phyloP scores from a whole-genome alignment of 139 green algal genomes.

The Chlorella sorokiniana region DNA sequence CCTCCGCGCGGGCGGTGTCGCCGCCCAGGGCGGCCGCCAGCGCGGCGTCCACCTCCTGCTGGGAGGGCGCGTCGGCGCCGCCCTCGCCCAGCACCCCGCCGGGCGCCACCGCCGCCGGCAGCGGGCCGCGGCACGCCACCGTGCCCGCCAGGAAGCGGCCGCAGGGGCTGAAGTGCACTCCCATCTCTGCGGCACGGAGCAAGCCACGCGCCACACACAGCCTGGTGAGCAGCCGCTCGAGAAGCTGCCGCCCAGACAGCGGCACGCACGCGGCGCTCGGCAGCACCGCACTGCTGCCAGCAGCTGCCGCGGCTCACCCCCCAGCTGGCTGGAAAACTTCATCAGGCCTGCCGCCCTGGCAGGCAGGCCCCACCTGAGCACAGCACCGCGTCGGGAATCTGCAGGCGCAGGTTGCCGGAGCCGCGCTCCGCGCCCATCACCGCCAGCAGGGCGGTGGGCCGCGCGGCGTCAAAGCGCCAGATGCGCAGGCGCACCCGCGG shows the following conservation, averaged over 20 bases:
- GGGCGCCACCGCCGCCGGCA: slow-evolving; percentile 1
- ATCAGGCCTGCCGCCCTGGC: not conserved
- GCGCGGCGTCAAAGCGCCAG: slow-evolving; percentile 65
- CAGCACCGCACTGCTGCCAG: too few species aligned
- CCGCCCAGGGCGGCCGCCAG: slow-evolving; percentile 10
- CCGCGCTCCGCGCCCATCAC: not conserved
- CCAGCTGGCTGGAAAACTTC: too few species aligned
- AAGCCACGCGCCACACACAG: not conserved
- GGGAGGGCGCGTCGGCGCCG: not conserved
- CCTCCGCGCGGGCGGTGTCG: not conserved
- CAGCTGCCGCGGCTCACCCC: too few species aligned
- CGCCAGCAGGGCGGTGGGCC: slow-evolving; percentile 38
- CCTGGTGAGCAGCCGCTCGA: not conserved
- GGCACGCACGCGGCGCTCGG: not conserved
- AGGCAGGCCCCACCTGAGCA: slow-evolving; percentile 54
- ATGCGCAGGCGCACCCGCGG: slow-evolving; percentile 78
- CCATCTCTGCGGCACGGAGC: slow-evolving; percentile 78
- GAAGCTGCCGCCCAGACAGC: not conserved
- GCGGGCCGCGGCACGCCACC: slow-evolving; percentile 55
- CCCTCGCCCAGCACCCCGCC: not conserved
- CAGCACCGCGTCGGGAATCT: slow-evolving; percentile 77
- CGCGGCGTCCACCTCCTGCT: slow-evolving; percentile 15
- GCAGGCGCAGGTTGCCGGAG: slow-evolving; percentile 42
- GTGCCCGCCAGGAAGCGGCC: slow-evolving; percentile 80
- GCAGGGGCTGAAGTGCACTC: slow-evolving; percentile 84